These are phyloP conservation scores for Biancaea sappan DNA, from an alignment of 306 rosid species.

Conservation along the genomic window DNA sequence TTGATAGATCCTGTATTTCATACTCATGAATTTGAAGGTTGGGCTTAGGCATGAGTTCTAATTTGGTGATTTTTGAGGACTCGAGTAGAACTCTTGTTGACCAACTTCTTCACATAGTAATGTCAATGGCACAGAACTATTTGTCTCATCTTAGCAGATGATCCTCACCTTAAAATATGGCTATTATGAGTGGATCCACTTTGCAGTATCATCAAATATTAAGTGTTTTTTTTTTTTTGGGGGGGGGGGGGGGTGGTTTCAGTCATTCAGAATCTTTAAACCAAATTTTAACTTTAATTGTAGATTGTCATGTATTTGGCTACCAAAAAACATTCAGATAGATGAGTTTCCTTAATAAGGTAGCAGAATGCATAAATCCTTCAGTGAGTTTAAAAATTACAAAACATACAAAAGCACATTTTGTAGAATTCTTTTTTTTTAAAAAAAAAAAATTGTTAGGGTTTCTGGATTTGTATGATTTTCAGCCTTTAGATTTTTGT, in stretches of 20 bases:
- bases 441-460: too few species aligned
- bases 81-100: neutral
- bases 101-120: neutral
- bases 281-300: neutral
- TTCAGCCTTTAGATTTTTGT: too few species aligned
- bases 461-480: too few species aligned
- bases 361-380: too few species aligned
- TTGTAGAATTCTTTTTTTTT: too few species aligned
- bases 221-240: too few species aligned
- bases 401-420: too few species aligned
- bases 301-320: neutral
- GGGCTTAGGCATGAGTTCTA: neutral
- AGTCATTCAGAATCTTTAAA: neutral
- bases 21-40: neutral
- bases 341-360: too few species aligned
- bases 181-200: neutral
- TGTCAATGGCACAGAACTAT: neutral
- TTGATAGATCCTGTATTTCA: neutral
- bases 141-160: neutral
- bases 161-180: neutral
- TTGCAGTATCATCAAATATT: neutral
- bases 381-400: too few species aligned
- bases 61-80: neutral
- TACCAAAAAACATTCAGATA: too few species aligned
- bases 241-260: neutral